Evolutionary conservation across 2,329 filamentous ascomycete genomes (phyloP), one percentile per base, ranked within the genome.

Genomic region (Juglanconis sp.): DNA sequence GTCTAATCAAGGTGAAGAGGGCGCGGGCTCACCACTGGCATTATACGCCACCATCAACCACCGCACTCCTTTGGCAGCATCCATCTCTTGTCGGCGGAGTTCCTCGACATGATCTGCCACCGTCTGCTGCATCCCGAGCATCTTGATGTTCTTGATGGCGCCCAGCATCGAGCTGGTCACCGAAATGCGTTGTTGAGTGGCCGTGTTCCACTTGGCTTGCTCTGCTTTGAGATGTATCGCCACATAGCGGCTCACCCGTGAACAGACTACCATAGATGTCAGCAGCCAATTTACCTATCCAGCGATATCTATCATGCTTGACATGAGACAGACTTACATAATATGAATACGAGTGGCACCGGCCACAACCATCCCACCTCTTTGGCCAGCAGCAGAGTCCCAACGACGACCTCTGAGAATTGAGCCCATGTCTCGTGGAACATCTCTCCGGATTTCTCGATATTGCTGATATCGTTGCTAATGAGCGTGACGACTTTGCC

Each of bases 281-380:
- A 56, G 53, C 10, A 24, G 17, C 17, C 17, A 24, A 24, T 24
- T 24, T 24, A 24, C 17, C 17, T 24, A 24, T 24, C 17, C 17
- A 24, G 17, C 17, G 17, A 24, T 15, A 5, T 5, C 11, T 44
- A 44, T 17, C 7, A 44, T 10, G 1, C 31, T 17, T 38, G n/a
- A 17, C 5, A 5, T n/a, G 9, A 13, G 38, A 34, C 11, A 7
- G 17, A 66, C 75, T 68, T 63, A 79, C 77, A 64, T 36, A 75
- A 71, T 2, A 79, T 77, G n/a, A 79, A 63, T 3, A 74, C 59
- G 2, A 78, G 62, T 0, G 77, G 77, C 10, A 79, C 63, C 1
- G 72, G 72, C 65, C 71, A 78, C 4, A 79, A 59, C 76, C 76
- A 79, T 10, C 76, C 74, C 4, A 81, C 72, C 62, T 78, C 63